A percentile compares a stretch with the other conserved stretches of the same genome.
phyloP scores from a whole-genome alignment of 257 asterid species.

The Solanum pennellii region DNA sequence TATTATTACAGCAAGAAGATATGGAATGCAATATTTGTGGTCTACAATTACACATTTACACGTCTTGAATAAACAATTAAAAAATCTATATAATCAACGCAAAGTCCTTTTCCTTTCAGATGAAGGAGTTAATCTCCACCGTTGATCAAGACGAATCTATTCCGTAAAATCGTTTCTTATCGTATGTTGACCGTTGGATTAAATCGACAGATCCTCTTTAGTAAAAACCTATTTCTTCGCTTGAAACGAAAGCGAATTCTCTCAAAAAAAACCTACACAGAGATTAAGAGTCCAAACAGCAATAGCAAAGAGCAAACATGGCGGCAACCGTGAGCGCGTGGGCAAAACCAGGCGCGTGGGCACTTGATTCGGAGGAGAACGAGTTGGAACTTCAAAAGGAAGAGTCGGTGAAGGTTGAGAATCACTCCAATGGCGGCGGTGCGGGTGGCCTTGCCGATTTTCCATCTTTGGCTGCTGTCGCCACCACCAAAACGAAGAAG shows the following conservation, averaged over 20 bases:
- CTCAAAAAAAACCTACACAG: constrained; percentile 36
- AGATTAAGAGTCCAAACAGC: neutral
- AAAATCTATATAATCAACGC: neutral
- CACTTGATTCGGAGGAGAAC: constrained; percentile 71
- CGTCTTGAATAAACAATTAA: neutral
- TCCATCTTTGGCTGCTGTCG: constrained; percentile 56
- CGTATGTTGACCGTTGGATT: constrained; percentile 25
- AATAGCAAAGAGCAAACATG: constrained; percentile 28
- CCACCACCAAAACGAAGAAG: constrained; percentile 52
- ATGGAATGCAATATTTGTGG: neutral
- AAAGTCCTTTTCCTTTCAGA: neutral
- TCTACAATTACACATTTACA: neutral
- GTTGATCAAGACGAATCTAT: constrained; percentile 3
- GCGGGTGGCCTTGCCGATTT: constrained; percentile 30
- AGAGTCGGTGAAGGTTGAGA: constrained; percentile 9
- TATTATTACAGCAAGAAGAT: neutral
- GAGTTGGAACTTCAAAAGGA: constrained; percentile 53
- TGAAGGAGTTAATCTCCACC: constrained; percentile 13
- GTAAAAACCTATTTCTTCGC: constrained; percentile 8
- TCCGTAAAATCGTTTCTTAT: neutral
- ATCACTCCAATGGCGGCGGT: constrained; percentile 11
- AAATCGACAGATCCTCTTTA: constrained; percentile 4
- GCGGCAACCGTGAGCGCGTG: constrained; percentile 88
- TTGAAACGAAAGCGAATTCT: constrained; percentile 25
- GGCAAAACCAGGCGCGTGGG: constrained; percentile 96